Conservation (phyloP, 2,329 filamentous ascomycete genomes). For the Phialocephala sp. region DNA sequence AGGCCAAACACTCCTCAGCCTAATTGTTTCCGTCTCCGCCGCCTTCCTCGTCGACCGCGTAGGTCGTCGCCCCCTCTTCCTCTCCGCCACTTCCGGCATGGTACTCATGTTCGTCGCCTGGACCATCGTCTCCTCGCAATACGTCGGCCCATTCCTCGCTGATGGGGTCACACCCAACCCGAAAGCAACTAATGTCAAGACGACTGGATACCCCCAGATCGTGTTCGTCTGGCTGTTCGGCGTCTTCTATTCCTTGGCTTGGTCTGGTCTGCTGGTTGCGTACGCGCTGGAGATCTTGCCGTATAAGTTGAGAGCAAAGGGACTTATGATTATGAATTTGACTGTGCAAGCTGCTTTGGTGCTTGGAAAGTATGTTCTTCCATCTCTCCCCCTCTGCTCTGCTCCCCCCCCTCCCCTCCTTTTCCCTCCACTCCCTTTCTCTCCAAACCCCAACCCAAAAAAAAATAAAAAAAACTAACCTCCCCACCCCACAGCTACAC, state of each 20-base stretch:
- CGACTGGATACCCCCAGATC: conserved; percentile 49
- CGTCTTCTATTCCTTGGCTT: conserved; percentile 60
- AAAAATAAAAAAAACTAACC: neutral
- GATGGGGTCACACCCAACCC: conserved; percentile 44
- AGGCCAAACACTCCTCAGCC: conserved; percentile 45
- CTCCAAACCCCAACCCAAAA: too few species aligned
- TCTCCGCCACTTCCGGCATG: conserved; percentile 43
- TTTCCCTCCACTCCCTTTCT: neutral
- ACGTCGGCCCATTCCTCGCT: conserved; percentile 25
- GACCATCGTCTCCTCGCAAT: conserved; percentile 54
- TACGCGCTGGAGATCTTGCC: conserved; percentile 59
- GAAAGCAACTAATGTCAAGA: conserved; percentile 37
- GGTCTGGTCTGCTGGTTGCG: conserved; percentile 61
- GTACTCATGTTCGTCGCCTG: conserved; percentile 56
- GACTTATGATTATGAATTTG: conserved; percentile 67
- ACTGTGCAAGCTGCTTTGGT: conserved; percentile 66
- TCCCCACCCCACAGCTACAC: conserved; percentile 64
- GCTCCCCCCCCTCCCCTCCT: neutral
- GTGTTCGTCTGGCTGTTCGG: conserved; percentile 56
- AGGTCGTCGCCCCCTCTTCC: conserved; percentile 62
- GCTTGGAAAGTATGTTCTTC: conserved; percentile 59
- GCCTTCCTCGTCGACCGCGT: conserved; percentile 60
- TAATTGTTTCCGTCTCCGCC: conserved; percentile 61
- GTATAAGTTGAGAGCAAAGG: conserved; percentile 51
- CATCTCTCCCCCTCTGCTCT: neutral